A percentile compares a stretch with the other conserved stretches of the same genome.
Conservation (phyloP, 176 grass and related monocot species). For the Saccharum spontaneum region DNA sequence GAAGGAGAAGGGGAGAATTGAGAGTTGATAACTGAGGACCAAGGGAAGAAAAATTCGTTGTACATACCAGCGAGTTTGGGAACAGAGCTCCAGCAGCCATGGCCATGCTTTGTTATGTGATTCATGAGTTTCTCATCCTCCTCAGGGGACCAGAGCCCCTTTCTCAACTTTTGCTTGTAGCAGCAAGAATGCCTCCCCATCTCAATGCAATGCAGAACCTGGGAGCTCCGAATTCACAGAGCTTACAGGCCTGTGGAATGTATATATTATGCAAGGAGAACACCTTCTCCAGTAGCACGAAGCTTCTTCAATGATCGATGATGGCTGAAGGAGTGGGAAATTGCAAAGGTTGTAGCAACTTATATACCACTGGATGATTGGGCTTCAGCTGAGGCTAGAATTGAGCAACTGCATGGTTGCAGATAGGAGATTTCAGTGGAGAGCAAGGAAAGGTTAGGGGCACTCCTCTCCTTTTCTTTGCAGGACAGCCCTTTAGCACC, state of each 20-base stretch:
- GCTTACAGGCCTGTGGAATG: slow-evolving; percentile 16
- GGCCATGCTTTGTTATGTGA: slow-evolving; percentile 67
- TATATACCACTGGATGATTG: slow-evolving; percentile 43
- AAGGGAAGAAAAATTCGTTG: neutral
- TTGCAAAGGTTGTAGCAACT: slow-evolving; percentile 31
- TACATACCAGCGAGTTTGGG: slow-evolving; percentile 70
- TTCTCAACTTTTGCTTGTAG: slow-evolving; percentile 79
- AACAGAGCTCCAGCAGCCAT: slow-evolving; percentile 84
- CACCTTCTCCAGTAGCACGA: neutral
- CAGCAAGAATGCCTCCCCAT: slow-evolving; percentile 87
- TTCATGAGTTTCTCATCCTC: slow-evolving; percentile 81
- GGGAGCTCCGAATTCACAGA: slow-evolving; percentile 20
- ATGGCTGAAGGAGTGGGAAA: slow-evolving; percentile 40
- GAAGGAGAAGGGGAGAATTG: slow-evolving; percentile 15
- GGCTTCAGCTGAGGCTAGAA: slow-evolving; percentile 41
- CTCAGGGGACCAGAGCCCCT: slow-evolving; percentile 83
- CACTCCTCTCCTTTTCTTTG: slow-evolving; percentile 64
- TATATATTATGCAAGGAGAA: slow-evolving; percentile 7
- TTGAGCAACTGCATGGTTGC: slow-evolving; percentile 45
- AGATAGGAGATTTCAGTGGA: slow-evolving; percentile 60
- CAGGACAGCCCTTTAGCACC: slow-evolving; percentile 64
- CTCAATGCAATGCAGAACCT: slow-evolving; percentile 42
- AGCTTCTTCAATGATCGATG: slow-evolving; percentile 44
- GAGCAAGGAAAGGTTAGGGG: slow-evolving; percentile 58
- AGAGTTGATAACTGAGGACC: neutral